Conservation (phyloP, 768 basidiomycete species). For the Chiua virens region DNA sequence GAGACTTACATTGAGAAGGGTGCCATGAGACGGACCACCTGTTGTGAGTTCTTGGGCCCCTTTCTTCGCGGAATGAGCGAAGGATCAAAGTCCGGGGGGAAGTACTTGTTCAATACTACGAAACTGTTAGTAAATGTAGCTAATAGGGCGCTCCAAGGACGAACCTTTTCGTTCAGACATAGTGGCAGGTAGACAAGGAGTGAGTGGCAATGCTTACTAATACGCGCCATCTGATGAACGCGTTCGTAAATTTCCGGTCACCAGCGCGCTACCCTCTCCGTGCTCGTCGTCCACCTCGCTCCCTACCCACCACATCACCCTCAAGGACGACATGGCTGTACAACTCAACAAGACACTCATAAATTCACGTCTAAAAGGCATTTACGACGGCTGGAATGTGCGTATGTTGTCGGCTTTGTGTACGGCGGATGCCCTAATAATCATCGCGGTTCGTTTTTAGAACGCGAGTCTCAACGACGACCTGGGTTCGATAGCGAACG, state of each 20-base stretch:
- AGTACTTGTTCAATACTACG: conserved; percentile 90
- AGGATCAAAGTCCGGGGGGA: conserved; percentile 98
- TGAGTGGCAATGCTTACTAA: conserved; percentile 30
- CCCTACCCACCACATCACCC: conserved; percentile 1
- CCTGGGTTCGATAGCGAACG: conserved; percentile 62
- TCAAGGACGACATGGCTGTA: conserved; percentile 52
- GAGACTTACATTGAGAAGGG: conserved; percentile 90
- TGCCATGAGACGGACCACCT: conserved; percentile 98
- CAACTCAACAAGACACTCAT: conserved; percentile 68
- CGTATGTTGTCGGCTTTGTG: conserved; percentile 23
- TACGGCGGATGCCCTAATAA: conserved; percentile 9
- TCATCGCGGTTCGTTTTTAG: conserved; percentile 35
- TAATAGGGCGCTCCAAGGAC: conserved; percentile 1
- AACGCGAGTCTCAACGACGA: conserved; percentile 69
- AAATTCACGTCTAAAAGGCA: conserved; percentile 52
- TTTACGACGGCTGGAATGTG: conserved; percentile 67
- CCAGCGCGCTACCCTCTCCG: conserved; percentile 2
- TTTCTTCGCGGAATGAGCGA: conserved; percentile 91
- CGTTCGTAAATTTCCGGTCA: conserved; percentile 34
- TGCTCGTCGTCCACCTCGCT: conserved; percentile 14
- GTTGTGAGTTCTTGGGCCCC: conserved; percentile 91
- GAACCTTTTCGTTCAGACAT: conserved; percentile 87
- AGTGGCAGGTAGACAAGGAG: conserved; percentile 21
- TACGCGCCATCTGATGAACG: conserved; percentile 16
- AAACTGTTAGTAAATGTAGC: conserved; percentile 6